A percentile compares a stretch with the other conserved stretches of the same genome.
phyloP scores from a whole-genome alignment of 768 basidiomycete species.

The Tylopilus sp. region DNA sequence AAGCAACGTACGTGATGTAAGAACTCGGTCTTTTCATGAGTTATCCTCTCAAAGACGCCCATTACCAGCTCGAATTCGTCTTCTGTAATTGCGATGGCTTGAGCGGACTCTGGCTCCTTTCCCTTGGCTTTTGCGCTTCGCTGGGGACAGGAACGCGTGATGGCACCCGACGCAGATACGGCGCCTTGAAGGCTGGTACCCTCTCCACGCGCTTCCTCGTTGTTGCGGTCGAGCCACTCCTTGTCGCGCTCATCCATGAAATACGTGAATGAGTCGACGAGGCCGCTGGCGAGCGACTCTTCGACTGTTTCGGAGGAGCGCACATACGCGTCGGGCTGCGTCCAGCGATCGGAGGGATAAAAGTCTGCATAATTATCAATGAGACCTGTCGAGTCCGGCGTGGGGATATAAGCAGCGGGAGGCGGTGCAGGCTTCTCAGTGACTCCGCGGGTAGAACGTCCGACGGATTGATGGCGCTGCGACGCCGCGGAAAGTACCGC shows the following conservation, averaged over 20 bases:
- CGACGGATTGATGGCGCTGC: constrained; percentile 40
- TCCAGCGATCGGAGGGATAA: constrained; percentile 69
- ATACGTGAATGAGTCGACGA: constrained; percentile 79
- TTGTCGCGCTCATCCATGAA: constrained; percentile 96
- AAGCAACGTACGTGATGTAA: constrained; percentile 74
- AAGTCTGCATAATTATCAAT: constrained; percentile 75
- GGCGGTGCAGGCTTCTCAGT: constrained; percentile 32
- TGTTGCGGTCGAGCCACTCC: constrained; percentile 92
- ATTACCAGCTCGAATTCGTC: constrained; percentile 95
- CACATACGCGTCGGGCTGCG: constrained; percentile 74
- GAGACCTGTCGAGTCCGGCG: constrained; percentile 82
- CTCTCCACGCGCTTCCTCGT: constrained; percentile 80
- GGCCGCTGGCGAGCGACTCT: constrained; percentile 56
- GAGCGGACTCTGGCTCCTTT: constrained; percentile 71
- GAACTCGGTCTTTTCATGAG: constrained; percentile 86
- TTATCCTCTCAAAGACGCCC: constrained; percentile 89
- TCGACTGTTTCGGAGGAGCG: constrained; percentile 86
- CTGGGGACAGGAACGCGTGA: constrained; percentile 52
- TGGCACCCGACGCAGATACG: constrained; percentile 46
- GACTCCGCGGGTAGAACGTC: constrained; percentile 36
- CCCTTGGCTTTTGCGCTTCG: constrained; percentile 78
- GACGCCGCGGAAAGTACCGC: constrained; percentile 55
- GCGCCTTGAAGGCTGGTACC: constrained; percentile 79
- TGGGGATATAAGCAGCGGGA: constrained; percentile 80
- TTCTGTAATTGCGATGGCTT: constrained; percentile 70